Evolutionary conservation across 257 asterid genomes (phyloP).

Genomic region (Ilex aquifolium): DNA sequence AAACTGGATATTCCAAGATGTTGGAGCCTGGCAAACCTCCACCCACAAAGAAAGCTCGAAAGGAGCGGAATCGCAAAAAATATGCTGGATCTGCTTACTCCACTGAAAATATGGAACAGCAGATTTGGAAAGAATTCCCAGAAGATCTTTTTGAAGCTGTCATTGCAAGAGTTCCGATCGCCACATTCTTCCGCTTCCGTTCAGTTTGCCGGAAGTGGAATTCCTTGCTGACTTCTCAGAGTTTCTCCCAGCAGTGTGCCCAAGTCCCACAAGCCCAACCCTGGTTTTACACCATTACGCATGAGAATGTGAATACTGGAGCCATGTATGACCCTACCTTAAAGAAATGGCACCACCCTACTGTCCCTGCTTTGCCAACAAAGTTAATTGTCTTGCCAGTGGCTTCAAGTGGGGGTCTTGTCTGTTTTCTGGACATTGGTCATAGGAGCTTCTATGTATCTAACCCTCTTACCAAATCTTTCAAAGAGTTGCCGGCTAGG

Average conservation of each 20-base stretch:
- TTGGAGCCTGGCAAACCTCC: conserved; percentile 86
- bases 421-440: conserved; percentile 87
- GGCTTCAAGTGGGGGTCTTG: conserved; percentile 94
- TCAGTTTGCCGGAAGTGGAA: conserved; percentile 87
- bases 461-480: conserved; percentile 83
- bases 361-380: conserved; percentile 67
- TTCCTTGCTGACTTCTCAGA: conserved; percentile 62
- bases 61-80: conserved; percentile 53
- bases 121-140: conserved; percentile 90
- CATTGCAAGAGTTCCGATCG: conserved; percentile 81
- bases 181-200: conserved; percentile 69
- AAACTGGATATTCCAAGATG: conserved; percentile 73
- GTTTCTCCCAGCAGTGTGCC: conserved; percentile 70
- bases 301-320: conserved; percentile 65
- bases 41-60: conserved; percentile 62
- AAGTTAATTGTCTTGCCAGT: conserved; percentile 71
- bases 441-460: conserved; percentile 72
- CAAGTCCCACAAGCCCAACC: conserved; percentile 51
- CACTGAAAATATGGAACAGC: conserved; percentile 51
- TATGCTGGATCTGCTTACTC: conserved; percentile 28
- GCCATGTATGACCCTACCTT: conserved; percentile 75
- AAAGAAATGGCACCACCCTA: conserved; percentile 90
- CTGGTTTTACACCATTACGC: conserved; percentile 93
- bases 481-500: conserved; percentile 76
- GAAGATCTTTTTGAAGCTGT: conserved; percentile 88